Evolutionary conservation across 2,329 filamentous ascomycete genomes (phyloP).

Genomic region (Bretziella fagacearum): DNA sequence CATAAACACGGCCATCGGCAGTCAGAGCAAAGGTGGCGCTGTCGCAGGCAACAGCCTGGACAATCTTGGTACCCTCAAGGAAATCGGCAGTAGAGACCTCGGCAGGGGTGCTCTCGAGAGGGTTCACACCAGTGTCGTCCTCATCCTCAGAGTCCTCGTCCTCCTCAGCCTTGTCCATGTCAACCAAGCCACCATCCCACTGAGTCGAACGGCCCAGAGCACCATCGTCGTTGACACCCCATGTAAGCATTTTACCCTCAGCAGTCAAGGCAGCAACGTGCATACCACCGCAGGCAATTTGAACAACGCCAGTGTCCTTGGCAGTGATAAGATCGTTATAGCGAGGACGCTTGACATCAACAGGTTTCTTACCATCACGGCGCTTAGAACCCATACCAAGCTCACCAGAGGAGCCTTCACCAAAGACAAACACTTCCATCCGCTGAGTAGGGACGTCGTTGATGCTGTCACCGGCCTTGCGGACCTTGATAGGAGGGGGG

Average conservation of each 20-base stretch:
- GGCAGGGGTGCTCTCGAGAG: conserved; percentile 51
- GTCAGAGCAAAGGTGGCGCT: conserved; percentile 63
- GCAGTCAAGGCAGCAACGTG: conserved; percentile 60
- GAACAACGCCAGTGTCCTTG: conserved; percentile 56
- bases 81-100: conserved; percentile 42
- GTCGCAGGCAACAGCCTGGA: conserved; percentile 53
- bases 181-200: conserved; percentile 46
- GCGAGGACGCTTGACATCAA: conserved; percentile 66
- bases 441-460: conserved; percentile 45
- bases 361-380: conserved; percentile 43
- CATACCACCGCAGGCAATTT: conserved; percentile 67
- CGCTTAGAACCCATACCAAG: conserved; percentile 56
- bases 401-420: conserved; percentile 65
- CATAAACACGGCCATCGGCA: conserved; percentile 57
- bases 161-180: conserved; percentile 37
- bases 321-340: conserved; percentile 50
- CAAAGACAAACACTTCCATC: conserved; percentile 64
- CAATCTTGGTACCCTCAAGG: conserved; percentile 41
- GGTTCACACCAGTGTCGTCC: conserved; percentile 49
- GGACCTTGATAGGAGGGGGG: conserved; percentile 6
- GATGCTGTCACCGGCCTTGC: conserved; percentile 45
- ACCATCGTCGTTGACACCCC: conserved; percentile 77
- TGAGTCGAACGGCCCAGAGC: conserved; percentile 59
- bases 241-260: conserved; percentile 68
- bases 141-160: conserved; percentile 41